Evolutionary conservation across 2,329 filamentous ascomycete species (phyloP).

Genomic region (Lachnellula cervina): DNA sequence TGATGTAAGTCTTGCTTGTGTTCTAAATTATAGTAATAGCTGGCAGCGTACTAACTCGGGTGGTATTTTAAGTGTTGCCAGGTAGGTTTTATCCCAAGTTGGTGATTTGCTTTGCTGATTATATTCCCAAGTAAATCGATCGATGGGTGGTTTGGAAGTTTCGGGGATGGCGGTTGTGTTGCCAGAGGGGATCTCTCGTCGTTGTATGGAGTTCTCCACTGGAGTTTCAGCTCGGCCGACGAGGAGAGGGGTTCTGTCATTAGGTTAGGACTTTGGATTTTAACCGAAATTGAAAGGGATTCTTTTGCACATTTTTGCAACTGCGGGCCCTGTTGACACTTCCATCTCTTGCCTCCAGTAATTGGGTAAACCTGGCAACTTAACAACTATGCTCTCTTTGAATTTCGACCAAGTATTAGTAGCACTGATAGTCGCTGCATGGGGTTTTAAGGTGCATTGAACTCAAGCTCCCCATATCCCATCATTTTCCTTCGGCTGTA

Average conservation of each 20-base stretch:
- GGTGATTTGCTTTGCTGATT: background rate
- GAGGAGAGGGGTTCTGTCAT: constrained; percentile 1
- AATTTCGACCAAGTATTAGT: too few species aligned
- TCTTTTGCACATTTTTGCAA: too few species aligned
- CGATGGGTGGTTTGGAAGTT: background rate
- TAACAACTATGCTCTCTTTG: too few species aligned
- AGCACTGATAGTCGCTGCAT: too few species aligned
- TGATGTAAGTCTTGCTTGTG: constrained; percentile 1
- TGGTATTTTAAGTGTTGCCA: constrained; percentile 2
- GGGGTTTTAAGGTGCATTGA: too few species aligned
- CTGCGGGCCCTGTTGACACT: too few species aligned
- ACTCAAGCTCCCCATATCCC: too few species aligned
- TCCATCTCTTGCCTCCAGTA: too few species aligned
- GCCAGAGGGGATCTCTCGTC: constrained; percentile 2
- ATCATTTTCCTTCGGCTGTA: too few species aligned
- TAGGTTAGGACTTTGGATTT: background rate
- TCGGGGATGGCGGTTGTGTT: background rate
- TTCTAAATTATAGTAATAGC: background rate
- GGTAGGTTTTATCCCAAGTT: constrained; percentile 1
- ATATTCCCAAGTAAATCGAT: background rate
- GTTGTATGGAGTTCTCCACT: constrained; percentile 10
- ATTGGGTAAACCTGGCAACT: too few species aligned
- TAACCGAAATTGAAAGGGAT: too few species aligned
- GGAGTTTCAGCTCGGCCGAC: constrained; percentile 9
- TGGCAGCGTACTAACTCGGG: constrained; percentile 1